Conservation (phyloP, 2,329 filamentous ascomycete species). For the Penicillium palitans region DNA sequence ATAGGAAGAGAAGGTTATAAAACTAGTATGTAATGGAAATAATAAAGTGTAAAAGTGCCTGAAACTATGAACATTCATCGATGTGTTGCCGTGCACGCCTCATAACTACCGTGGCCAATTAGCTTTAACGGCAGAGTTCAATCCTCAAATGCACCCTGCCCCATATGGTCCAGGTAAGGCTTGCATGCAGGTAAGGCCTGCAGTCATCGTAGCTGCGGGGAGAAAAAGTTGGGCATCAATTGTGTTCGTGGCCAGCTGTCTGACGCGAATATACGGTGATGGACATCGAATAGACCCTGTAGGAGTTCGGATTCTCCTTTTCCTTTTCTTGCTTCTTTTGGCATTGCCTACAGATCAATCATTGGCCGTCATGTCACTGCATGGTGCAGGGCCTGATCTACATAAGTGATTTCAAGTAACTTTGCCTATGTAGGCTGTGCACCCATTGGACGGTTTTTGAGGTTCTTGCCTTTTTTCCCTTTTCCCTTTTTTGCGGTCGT, state of each 20-base stretch:
- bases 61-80: neutral
- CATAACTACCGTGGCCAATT: neutral
- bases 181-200: conserved; percentile 8
- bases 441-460: neutral
- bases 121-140: neutral
- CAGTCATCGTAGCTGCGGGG: neutral
- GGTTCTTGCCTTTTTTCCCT: neutral
- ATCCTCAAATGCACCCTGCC: conserved; percentile 4
- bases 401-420: neutral
- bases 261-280: neutral
- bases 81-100: neutral
- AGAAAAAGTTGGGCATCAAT: conserved; percentile 12
- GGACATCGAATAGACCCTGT: neutral
- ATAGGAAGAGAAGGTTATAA: neutral
- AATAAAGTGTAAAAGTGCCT: neutral
- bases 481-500: conserved; percentile 2
- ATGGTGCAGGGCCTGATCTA: conserved; percentile 3
- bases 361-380: neutral
- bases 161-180: conserved; percentile 7
- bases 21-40: neutral
- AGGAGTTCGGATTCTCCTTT: neutral
- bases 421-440: neutral
- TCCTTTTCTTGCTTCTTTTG: neutral
- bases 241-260: conserved; percentile 3
- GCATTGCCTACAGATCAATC: neutral